phyloP scores from a whole-genome alignment of 148 eudicot genomes.

The Arbutus unedo region DNA sequence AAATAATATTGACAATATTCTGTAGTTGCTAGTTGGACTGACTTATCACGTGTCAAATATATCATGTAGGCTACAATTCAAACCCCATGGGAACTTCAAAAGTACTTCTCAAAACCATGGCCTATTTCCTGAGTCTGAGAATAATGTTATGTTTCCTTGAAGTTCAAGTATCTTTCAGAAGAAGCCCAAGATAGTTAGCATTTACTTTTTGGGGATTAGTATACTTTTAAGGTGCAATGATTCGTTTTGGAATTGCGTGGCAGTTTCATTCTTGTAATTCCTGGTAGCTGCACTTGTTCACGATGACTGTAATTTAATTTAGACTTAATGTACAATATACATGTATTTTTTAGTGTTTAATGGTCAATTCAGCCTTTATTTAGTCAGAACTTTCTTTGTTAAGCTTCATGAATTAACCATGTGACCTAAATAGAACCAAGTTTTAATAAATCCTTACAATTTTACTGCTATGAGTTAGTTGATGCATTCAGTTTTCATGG shows the following conservation, averaged over 20 bases:
- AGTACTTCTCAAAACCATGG: not conserved
- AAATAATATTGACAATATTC: not conserved
- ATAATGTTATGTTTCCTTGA: not conserved
- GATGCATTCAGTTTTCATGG: not conserved
- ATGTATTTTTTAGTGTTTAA: not conserved
- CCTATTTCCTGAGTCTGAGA: not conserved
- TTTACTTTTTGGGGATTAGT: not conserved
- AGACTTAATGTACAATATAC: not conserved
- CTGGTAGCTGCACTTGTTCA: not conserved
- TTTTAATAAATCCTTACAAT: not conserved
- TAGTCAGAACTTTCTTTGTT: not conserved
- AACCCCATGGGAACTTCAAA: not conserved
- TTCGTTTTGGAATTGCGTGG: not conserved
- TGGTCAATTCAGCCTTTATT: not conserved
- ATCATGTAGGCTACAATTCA: not conserved
- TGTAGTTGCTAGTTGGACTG: not conserved
- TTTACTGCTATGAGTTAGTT: not conserved
- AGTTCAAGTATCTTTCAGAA: not conserved
- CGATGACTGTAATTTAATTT: not conserved
- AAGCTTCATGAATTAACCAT: not conserved
- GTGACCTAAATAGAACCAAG: not conserved
- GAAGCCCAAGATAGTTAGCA: not conserved
- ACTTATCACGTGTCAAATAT: not conserved
- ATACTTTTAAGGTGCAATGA: not conserved
- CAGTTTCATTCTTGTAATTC: not conserved